phyloP scores from a whole-genome alignment of 2,329 filamentous ascomycete species.

The Aspergillus aculeatus region DNA sequence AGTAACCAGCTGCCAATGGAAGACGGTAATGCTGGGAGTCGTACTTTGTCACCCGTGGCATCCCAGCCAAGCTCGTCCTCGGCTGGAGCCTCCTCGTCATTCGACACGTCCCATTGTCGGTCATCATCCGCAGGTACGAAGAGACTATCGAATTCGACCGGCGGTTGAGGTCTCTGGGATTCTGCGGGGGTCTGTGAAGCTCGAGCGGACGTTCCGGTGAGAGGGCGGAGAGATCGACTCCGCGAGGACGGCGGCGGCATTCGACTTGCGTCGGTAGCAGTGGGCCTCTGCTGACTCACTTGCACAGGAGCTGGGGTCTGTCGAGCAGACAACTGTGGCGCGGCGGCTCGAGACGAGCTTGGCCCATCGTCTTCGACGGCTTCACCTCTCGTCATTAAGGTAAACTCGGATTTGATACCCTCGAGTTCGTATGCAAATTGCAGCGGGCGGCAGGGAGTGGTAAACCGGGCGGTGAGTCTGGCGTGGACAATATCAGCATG shows the following conservation, averaged over 20 bases:
- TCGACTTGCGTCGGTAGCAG: conserved; percentile 17
- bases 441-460: conserved; percentile 58
- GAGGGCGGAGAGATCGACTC: conserved; percentile 32
- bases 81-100: conserved; percentile 54
- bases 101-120: conserved; percentile 59
- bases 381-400: conserved; percentile 64
- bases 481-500: conserved; percentile 61
- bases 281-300: conserved; percentile 16
- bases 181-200: conserved; percentile 23
- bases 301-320: conserved; percentile 35
- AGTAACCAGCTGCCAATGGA: background rate
- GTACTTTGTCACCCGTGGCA: conserved; percentile 52
- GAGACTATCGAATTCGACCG: conserved; percentile 55
- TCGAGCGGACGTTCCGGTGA: conserved; percentile 31
- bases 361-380: conserved; percentile 40
- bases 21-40: conserved; percentile 3
- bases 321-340: conserved; percentile 41
- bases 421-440: conserved; percentile 59
- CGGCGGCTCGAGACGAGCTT: conserved; percentile 40
- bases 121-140: conserved; percentile 64
- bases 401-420: conserved; percentile 60
- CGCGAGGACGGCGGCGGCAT: conserved; percentile 36
- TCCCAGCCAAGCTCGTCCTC: conserved; percentile 65
- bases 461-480: conserved; percentile 58
- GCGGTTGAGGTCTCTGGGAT: conserved; percentile 32